phyloP scores from a whole-genome alignment of 495 filamentous ascomycete species.

The Penicillium macrosclerotiorum region DNA sequence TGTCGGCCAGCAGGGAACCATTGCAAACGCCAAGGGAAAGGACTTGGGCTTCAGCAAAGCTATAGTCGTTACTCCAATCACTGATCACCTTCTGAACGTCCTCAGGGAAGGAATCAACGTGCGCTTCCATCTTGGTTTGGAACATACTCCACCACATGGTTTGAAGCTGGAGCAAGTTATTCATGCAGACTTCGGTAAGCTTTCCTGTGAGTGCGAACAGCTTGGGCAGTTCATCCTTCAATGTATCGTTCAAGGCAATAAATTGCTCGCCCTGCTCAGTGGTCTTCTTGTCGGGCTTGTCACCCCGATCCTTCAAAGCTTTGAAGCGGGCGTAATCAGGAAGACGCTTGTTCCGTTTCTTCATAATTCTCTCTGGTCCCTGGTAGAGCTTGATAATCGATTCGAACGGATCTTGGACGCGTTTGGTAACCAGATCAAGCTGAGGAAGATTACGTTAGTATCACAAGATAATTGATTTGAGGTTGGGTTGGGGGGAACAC shows the following conservation, averaged over 20 bases:
- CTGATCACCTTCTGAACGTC: conserved; percentile 62
- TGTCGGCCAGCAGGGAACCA: conserved; percentile 52
- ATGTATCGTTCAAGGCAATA: conserved; percentile 80
- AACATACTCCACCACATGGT: conserved; percentile 73
- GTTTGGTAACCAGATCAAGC: conserved; percentile 72
- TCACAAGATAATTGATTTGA: conserved; percentile 1
- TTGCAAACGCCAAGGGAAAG: conserved; percentile 57
- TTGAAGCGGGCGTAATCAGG: conserved; percentile 85
- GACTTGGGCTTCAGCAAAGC: conserved; percentile 49
- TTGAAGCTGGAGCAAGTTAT: conserved; percentile 79
- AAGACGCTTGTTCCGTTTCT: conserved; percentile 85
- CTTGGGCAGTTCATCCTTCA: conserved; percentile 89
- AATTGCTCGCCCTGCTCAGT: conserved; percentile 82
- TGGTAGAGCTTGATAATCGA: conserved; percentile 76
- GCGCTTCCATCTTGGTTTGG: conserved; percentile 72
- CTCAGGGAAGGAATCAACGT: conserved; percentile 69
- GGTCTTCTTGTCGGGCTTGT: conserved; percentile 79
- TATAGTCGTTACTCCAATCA: conserved; percentile 72
- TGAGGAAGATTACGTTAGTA: conserved; percentile 28
- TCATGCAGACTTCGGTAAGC: conserved; percentile 74
- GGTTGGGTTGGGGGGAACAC: conserved; percentile 33
- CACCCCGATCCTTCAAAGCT: conserved; percentile 69
- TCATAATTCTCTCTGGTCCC: conserved; percentile 80
- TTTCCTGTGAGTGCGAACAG: conserved; percentile 76
- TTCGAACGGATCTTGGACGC: conserved; percentile 85